These are phyloP conservation scores for Primulina tabacum DNA, from an alignment of 257 asterid species.

Conservation along the genomic window DNA sequence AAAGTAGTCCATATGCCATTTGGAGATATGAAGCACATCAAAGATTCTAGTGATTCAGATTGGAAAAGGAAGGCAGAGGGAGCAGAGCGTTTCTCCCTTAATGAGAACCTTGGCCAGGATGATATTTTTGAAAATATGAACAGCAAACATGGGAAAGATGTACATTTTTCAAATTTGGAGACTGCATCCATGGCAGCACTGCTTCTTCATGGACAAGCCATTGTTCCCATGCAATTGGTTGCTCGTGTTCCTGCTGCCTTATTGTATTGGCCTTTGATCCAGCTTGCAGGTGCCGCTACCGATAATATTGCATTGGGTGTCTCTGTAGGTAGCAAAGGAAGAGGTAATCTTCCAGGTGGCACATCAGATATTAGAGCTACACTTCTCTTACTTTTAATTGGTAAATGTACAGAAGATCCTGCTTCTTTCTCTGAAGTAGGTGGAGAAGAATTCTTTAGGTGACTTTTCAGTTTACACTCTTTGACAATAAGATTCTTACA, in stretches of 20 bases:
- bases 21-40: constrained; percentile 47
- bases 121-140: constrained; percentile 50
- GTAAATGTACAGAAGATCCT: constrained; percentile 95
- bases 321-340: constrained; percentile 99
- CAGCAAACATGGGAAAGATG: constrained; percentile 41
- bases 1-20: constrained; percentile 58
- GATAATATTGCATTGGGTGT: constrained; percentile 98
- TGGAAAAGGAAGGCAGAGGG: constrained; percentile 51
- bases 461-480: constrained; percentile 26
- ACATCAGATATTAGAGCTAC: constrained; percentile 98
- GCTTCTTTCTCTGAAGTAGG: constrained; percentile 83
- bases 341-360: constrained; percentile 99
- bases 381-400: constrained; percentile 92
- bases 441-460: constrained; percentile 96
- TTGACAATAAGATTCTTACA: constrained; percentile 19
- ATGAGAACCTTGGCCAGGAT: constrained; percentile 39
- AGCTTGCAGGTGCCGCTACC: constrained; percentile 96
- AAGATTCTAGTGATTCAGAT: constrained; percentile 51
- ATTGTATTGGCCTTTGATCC: constrained; percentile 97
- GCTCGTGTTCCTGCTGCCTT: constrained; percentile 97
- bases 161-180: constrained; percentile 45
- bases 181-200: constrained; percentile 92
- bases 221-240: constrained; percentile 98
- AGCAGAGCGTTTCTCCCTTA: constrained; percentile 37
- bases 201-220: constrained; percentile 91